A percentile compares a stretch with the other conserved stretches of the same genome.
These are phyloP conservation scores for Aspergillus sp. DNA, from an alignment of 2,329 filamentous ascomycete species.

Conservation along the genomic window DNA sequence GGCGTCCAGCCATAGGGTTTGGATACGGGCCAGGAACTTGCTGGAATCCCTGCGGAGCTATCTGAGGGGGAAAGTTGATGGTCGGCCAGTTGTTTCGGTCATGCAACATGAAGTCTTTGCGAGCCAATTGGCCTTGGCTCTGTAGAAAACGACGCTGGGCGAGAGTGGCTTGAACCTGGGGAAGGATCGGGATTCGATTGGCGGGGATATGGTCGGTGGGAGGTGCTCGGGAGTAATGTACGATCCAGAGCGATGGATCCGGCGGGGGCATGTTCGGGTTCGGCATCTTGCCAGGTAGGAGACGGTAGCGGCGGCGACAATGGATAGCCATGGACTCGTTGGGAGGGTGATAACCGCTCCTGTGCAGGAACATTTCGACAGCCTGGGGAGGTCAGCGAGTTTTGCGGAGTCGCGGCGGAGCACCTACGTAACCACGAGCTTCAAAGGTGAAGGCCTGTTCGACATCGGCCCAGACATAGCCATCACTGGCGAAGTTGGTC, in stretches of 20 bases:
- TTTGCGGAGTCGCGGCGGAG: no score
- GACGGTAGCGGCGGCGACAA: slow-evolving; percentile 79
- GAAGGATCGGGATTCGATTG: slow-evolving; percentile 51
- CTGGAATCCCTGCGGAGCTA: slow-evolving; percentile 53
- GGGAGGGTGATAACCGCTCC: slow-evolving; percentile 73
- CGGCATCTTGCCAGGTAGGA: slow-evolving; percentile 69
- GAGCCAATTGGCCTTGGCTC: slow-evolving; percentile 75
- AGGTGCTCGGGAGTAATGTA: slow-evolving; percentile 82
- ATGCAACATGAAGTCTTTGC: slow-evolving; percentile 92
- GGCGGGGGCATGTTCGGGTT: slow-evolving; percentile 68
- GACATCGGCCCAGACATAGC: slow-evolving; percentile 83
- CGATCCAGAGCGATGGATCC: slow-evolving; percentile 83
- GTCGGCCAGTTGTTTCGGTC: slow-evolving; percentile 89
- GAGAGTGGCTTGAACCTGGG: slow-evolving; percentile 41
- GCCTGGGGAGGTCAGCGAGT: slow-evolving; percentile 54
- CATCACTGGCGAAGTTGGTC: slow-evolving; percentile 81
- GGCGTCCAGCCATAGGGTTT: slow-evolving; percentile 36
- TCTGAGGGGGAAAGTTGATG: slow-evolving; percentile 65
- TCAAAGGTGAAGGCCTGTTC: slow-evolving; percentile 78
- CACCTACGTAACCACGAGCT: slow-evolving; percentile 63
- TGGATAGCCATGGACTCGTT: slow-evolving; percentile 72
- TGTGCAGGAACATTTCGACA: slow-evolving; percentile 84
- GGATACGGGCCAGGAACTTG: slow-evolving; percentile 46
- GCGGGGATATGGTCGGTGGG: slow-evolving; percentile 70
- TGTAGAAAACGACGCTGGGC: slow-evolving; percentile 57